phyloP scores from a whole-genome alignment of 2,329 filamentous ascomycete genomes.

The Pestalotiopsis sp. region DNA sequence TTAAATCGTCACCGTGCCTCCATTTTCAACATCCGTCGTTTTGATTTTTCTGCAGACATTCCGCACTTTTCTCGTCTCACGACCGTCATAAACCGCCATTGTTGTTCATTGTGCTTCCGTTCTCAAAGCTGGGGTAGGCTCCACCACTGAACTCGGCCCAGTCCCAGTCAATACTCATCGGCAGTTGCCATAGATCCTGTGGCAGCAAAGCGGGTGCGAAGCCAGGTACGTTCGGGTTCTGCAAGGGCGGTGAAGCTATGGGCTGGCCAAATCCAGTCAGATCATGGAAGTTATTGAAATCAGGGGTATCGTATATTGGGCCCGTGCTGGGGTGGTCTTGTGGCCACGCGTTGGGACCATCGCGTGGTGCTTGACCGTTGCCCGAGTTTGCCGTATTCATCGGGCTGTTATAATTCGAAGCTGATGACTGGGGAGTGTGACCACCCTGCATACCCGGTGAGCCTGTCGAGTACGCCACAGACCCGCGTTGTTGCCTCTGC shows the following conservation, averaged over 20 bases:
- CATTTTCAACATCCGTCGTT: background rate
- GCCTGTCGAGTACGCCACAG: constrained; percentile 23
- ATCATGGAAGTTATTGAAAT: constrained; percentile 49
- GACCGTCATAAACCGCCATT: background rate
- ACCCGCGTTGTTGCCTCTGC: background rate
- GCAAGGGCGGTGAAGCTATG: constrained; percentile 28
- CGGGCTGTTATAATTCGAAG: constrained; percentile 37
- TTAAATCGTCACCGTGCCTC: background rate
- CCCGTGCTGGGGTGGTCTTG: constrained; percentile 44
- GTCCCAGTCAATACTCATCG: constrained; percentile 93
- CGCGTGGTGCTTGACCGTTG: constrained; percentile 46
- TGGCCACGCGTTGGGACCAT: constrained; percentile 47
- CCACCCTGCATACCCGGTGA: constrained; percentile 24
- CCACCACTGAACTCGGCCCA: constrained; percentile 72
- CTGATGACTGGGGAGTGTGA: constrained; percentile 27
- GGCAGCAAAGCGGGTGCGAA: constrained; percentile 89
- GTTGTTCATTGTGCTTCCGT: constrained; percentile 46
- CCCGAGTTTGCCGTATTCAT: constrained; percentile 39
- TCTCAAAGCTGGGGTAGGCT: constrained; percentile 65
- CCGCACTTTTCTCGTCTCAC: background rate
- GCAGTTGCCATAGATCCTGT: constrained; percentile 92
- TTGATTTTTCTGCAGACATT: background rate
- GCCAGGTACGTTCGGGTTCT: constrained; percentile 38
- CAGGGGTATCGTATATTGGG: constrained; percentile 33
- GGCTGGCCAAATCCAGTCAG: constrained; percentile 46